These are phyloP conservation scores for Dryadomyces quercivorus DNA, from an alignment of 2,329 filamentous ascomycete genomes.

Conservation along the genomic window DNA sequence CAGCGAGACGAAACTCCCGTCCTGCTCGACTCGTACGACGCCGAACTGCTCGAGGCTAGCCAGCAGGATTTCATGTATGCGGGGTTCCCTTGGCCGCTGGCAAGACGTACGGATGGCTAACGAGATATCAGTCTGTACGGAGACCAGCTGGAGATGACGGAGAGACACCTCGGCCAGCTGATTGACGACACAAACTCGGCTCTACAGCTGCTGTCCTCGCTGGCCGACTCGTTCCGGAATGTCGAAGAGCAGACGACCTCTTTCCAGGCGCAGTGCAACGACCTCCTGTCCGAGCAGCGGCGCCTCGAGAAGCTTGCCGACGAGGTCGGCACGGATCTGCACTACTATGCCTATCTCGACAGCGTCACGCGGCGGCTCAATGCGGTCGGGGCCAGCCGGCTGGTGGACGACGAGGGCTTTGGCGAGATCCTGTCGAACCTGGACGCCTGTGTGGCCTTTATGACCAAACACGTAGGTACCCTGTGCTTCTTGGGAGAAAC, in stretches of 20 bases:
- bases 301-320: conserved; percentile 69
- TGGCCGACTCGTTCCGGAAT: conserved; percentile 76
- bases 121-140: conserved; percentile 37
- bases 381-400: conserved; percentile 74
- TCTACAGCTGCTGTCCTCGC: conserved; percentile 60
- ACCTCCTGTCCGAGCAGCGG: conserved; percentile 69
- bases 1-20: conserved; percentile 14
- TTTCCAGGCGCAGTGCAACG: conserved; percentile 86
- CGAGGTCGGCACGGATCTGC: conserved; percentile 77
- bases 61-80: conserved; percentile 74
- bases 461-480: conserved; percentile 66
- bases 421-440: conserved; percentile 78
- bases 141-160: conserved; percentile 66
- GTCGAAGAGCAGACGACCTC: conserved; percentile 87
- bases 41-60: conserved; percentile 64
- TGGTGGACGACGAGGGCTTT: conserved; percentile 77
- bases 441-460: conserved; percentile 85
- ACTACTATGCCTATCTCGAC: conserved; percentile 90
- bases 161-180: conserved; percentile 69
- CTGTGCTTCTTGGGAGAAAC: not conserved
- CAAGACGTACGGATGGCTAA: not conserved
- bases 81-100: too few relatives aligned
- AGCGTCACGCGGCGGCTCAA: conserved; percentile 82
- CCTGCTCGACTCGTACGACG: conserved; percentile 46
- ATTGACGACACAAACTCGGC: conserved; percentile 66